A percentile compares a stretch with the other conserved stretches of the same genome.
Conservation (phyloP, 2,329 filamentous ascomycete species). For the Fusarium globosum region DNA sequence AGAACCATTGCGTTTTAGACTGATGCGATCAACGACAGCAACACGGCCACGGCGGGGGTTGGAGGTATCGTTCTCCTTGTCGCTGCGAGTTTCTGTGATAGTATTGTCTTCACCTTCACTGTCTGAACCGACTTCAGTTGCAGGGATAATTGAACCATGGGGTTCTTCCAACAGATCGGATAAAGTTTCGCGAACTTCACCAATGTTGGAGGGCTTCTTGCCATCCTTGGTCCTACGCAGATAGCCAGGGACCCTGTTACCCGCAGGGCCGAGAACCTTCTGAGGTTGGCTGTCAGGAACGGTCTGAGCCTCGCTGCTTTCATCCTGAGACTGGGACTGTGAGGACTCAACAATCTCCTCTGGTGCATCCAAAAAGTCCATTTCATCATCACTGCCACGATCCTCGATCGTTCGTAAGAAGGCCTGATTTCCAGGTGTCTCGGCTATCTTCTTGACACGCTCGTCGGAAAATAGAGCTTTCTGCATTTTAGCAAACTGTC, state of each 20-base stretch:
- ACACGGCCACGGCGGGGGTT: constrained; percentile 52
- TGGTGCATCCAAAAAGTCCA: constrained; percentile 75
- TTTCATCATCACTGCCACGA: constrained; percentile 77
- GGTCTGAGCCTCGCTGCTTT: constrained; percentile 47
- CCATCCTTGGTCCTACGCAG: constrained; percentile 70
- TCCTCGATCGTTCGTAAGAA: constrained; percentile 94
- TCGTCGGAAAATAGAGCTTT: constrained; percentile 89
- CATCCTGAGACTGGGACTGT: constrained; percentile 51
- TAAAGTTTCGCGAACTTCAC: constrained; percentile 84
- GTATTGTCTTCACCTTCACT: constrained; percentile 55
- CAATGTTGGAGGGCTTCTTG: constrained; percentile 78
- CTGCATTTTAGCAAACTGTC: constrained; percentile 91
- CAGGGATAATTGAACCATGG: constrained; percentile 60
- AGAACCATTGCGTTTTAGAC: constrained; percentile 69
- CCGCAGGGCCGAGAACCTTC: constrained; percentile 52
- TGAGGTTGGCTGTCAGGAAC: constrained; percentile 65
- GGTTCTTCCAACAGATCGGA: constrained; percentile 84
- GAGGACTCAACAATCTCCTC: constrained; percentile 47
- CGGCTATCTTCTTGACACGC: constrained; percentile 88
- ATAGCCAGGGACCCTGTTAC: constrained; percentile 67
- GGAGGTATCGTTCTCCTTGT: constrained; percentile 63
- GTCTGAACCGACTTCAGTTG: constrained; percentile 51
- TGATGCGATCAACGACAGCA: constrained; percentile 78
- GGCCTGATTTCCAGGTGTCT: constrained; percentile 88
- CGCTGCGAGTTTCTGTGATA: constrained; percentile 44